Conservation (phyloP, 495 filamentous ascomycete genomes). For the Podospora tetraspora region DNA sequence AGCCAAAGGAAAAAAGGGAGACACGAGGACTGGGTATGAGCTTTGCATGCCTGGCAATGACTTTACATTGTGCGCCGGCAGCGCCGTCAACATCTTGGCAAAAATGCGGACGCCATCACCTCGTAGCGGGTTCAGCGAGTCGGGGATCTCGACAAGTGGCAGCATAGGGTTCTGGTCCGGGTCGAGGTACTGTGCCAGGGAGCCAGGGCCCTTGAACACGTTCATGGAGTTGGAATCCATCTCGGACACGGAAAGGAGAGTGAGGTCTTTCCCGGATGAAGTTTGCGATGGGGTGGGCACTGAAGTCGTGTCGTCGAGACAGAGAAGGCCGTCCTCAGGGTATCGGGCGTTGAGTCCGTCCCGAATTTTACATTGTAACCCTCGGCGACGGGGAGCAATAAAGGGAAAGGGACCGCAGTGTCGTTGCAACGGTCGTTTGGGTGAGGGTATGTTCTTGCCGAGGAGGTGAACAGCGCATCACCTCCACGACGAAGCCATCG, state of each 20-base stretch:
- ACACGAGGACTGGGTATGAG: neutral
- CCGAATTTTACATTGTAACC: neutral
- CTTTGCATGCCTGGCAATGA: conserved; percentile 50
- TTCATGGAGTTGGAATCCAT: conserved; percentile 41
- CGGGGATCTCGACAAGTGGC: conserved; percentile 56
- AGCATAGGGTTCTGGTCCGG: conserved; percentile 52
- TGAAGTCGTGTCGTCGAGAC: neutral
- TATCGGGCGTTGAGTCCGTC: neutral
- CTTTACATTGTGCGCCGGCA: conserved; percentile 61
- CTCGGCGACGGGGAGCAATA: neutral
- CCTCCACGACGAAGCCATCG: neutral
- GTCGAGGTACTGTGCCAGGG: conserved; percentile 53
- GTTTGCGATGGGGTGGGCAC: neutral
- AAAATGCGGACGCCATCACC: conserved; percentile 57
- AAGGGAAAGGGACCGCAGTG: neutral
- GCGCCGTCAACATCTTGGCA: conserved; percentile 59
- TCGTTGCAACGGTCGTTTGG: neutral
- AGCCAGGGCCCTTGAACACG: conserved; percentile 51
- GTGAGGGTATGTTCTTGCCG: neutral
- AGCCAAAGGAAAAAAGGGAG: neutral
- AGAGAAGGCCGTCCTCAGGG: neutral
- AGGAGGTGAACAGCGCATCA: neutral
- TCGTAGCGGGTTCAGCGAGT: conserved; percentile 50
- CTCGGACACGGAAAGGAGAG: neutral
- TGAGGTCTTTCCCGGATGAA: neutral